These are phyloP conservation scores for Mychonastes homosphaera DNA, from an alignment of 139 green algal genomes.

Conservation along the genomic window DNA sequence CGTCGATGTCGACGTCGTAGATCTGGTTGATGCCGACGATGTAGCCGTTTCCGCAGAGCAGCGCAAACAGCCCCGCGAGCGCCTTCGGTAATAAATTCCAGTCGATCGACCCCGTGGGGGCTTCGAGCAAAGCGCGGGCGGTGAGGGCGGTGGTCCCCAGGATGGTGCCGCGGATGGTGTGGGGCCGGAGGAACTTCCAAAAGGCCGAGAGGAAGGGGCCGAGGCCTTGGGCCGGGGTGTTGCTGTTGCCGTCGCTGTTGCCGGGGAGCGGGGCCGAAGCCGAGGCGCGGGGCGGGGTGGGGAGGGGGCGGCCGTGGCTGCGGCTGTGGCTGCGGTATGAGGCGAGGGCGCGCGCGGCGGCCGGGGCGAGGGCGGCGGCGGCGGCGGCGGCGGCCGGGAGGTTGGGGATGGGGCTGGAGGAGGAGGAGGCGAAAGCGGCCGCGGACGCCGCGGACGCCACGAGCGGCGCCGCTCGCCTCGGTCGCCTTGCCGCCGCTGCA, in stretches of 20 bases:
- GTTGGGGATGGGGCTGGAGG: slow-evolving; percentile 5
- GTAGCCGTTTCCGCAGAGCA: slow-evolving; percentile 96
- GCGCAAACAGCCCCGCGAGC: slow-evolving; percentile 69
- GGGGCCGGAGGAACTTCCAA: slow-evolving; percentile 95
- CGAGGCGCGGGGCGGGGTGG: not conserved
- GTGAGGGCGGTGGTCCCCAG: slow-evolving; percentile 73
- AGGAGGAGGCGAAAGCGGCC: too few species aligned
- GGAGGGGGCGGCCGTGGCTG: not conserved
- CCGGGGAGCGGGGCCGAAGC: too few species aligned
- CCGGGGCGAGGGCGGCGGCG: not conserved
- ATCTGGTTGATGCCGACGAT: slow-evolving; percentile 99
- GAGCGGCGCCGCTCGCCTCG: too few species aligned
- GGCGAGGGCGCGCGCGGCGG: not conserved
- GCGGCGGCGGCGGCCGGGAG: not conserved
- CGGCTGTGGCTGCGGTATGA: slow-evolving; percentile 3
- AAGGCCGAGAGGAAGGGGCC: slow-evolving; percentile 68
- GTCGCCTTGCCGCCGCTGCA: slow-evolving; percentile 5
- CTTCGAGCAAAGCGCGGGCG: slow-evolving; percentile 61
- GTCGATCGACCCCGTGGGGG: slow-evolving; percentile 65
- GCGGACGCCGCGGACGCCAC: too few species aligned
- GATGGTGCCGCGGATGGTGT: slow-evolving; percentile 89
- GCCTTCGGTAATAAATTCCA: slow-evolving; percentile 81
- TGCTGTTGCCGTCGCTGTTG: not conserved
- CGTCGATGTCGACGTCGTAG: slow-evolving; percentile 91
- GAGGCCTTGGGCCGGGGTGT: not conserved